A percentile compares a stretch with the other conserved stretches of the same genome.
Conservation (phyloP, 2,329 filamentous ascomycete species). For the Talaromyces rugulosus region DNA sequence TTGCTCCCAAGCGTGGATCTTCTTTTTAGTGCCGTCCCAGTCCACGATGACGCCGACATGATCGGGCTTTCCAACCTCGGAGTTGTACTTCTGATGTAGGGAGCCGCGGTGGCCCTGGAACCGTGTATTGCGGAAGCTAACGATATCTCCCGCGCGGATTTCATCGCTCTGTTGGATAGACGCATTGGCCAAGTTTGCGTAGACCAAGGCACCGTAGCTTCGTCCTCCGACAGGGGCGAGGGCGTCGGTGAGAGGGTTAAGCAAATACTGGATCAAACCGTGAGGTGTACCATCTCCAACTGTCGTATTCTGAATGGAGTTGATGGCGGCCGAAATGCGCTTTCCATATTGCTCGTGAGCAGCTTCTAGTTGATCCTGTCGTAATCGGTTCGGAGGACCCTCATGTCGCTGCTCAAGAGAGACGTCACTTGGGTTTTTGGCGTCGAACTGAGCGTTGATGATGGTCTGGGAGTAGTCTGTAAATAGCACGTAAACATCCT, state of each 20-base stretch:
- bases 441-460: conserved; percentile 74
- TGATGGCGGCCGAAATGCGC: conserved; percentile 67
- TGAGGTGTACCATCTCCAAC: conserved; percentile 82
- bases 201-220: conserved; percentile 86
- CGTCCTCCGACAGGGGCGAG: conserved; percentile 82
- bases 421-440: conserved; percentile 67
- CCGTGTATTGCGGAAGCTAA: conserved; percentile 85
- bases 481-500: conserved; percentile 82
- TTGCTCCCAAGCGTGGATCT: conserved; percentile 93
- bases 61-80: conserved; percentile 80
- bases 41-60: conserved; percentile 90
- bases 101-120: conserved; percentile 94
- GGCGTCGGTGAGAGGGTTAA: conserved; percentile 68
- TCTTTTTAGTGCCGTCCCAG: conserved; percentile 98
- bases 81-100: conserved; percentile 89
- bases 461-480: conserved; percentile 95
- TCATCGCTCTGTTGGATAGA: conserved; percentile 86
- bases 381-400: conserved; percentile 70
- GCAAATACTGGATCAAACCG: conserved; percentile 71
- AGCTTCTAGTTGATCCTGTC: conserved; percentile 89
- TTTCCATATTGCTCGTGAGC: conserved; percentile 77
- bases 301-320: conserved; percentile 69
- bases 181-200: conserved; percentile 91
- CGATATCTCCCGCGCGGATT: conserved; percentile 87
- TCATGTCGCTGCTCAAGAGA: conserved; percentile 83